Evolutionary conservation across 495 filamentous ascomycete genomes (phyloP).

Genomic region (Aspergillus incahuasiensis): DNA sequence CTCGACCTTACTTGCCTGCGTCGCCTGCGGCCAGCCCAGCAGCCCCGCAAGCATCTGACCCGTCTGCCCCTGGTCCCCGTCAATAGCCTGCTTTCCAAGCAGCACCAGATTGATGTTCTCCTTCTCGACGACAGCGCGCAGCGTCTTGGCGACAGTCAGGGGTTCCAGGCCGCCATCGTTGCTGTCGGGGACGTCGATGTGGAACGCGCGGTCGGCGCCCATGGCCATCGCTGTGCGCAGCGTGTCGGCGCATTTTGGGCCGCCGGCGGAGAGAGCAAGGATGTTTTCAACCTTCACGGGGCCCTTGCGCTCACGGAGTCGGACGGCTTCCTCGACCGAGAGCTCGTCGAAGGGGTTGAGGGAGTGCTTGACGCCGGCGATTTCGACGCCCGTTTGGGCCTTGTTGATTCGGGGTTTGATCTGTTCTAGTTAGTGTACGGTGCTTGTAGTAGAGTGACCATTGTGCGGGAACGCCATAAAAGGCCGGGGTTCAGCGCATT

Average conservation of each 20-base stretch:
- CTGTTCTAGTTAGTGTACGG: constrained; percentile 37
- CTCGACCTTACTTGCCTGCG: constrained; percentile 79
- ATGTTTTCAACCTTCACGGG: constrained; percentile 72
- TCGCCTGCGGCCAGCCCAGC: constrained; percentile 89
- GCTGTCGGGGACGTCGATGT: constrained; percentile 64
- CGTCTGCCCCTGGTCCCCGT: constrained; percentile 93
- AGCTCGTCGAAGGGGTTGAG: constrained; percentile 99
- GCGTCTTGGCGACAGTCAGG: constrained; percentile 82
- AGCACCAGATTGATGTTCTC: constrained; percentile 89
- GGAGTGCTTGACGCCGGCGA: constrained; percentile 85
- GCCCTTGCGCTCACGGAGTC: constrained; percentile 75
- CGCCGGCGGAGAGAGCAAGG: constrained; percentile 81
- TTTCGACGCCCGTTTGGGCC: constrained; percentile 88
- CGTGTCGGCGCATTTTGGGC: constrained; percentile 76
- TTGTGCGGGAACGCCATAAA: background rate
- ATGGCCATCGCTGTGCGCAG: constrained; percentile 97
- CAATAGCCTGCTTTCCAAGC: constrained; percentile 95
- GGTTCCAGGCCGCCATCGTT: constrained; percentile 68
- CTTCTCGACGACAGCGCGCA: constrained; percentile 67
- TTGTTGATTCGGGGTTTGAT: constrained; percentile 98
- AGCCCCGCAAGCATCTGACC: constrained; percentile 96
- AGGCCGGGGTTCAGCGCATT: too few species aligned
- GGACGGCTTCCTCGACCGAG: constrained; percentile 91
- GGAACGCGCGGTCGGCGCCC: constrained; percentile 89
- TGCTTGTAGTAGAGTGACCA: background rate